Evolutionary conservation across 176 grass and related monocot genomes (phyloP).

Genomic region (Cenchrus fungigraminus): DNA sequence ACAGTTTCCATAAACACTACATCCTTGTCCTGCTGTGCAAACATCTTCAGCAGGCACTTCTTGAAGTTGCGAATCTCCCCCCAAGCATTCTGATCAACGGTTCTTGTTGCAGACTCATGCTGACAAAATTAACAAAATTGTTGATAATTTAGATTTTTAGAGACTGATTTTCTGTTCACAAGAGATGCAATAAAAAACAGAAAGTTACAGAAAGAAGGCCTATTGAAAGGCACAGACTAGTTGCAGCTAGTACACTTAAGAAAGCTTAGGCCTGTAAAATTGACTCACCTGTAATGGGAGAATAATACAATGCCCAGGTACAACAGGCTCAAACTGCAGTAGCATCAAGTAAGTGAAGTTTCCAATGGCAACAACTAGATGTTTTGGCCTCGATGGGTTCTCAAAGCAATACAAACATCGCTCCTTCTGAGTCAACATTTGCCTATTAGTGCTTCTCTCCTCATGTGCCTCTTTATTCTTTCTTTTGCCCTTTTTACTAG

Average conservation of each 20-base stretch:
- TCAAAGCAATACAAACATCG: conserved; percentile 91
- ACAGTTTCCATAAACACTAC: conserved; percentile 88
- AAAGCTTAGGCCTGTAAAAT: not conserved
- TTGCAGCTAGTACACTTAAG: not conserved
- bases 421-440: conserved; percentile 79
- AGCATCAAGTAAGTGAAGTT: conserved; percentile 97
- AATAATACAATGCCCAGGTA: conserved; percentile 85
- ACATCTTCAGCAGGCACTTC: conserved; percentile 91
- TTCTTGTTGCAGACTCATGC: conserved; percentile 87
- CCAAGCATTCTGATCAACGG: conserved; percentile 81
- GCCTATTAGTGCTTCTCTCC: conserved; percentile 42
- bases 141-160: not conserved
- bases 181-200: not conserved
- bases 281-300: conserved; percentile 84
- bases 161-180: conserved; percentile 13
- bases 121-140: conserved; percentile 43
- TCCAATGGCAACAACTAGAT: conserved; percentile 90
- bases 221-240: conserved; percentile 10
- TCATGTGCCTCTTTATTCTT: conserved; percentile 51
- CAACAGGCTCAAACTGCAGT: conserved; percentile 77
- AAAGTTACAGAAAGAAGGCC: not conserved
- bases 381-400: conserved; percentile 94
- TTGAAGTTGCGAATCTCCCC: conserved; percentile 98
- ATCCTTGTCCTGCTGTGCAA: conserved; percentile 79
- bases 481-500: conserved; percentile 71